These are phyloP conservation scores for Dendrobium chrysotoxum DNA, from an alignment of 106 monocot species.

Conservation along the genomic window DNA sequence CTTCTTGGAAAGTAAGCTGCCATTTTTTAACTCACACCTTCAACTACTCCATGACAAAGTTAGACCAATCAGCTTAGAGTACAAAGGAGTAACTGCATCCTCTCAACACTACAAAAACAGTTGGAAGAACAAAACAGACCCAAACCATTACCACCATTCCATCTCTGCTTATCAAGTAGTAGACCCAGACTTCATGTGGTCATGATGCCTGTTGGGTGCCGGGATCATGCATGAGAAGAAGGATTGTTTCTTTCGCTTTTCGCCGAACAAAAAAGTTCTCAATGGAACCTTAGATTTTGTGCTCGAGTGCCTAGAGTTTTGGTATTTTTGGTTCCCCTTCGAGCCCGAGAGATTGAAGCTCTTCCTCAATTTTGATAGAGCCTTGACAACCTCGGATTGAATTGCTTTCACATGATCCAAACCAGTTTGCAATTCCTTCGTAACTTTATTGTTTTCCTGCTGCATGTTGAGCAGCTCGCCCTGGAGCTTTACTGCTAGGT, in stretches of 20 bases:
- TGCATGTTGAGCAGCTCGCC: constrained; percentile 42
- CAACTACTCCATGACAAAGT: neutral
- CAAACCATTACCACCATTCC: neutral
- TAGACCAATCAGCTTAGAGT: neutral
- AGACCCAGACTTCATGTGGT: neutral
- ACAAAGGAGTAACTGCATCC: too few species aligned
- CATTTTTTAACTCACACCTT: neutral
- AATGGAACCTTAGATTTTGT: constrained; percentile 47
- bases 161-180: neutral
- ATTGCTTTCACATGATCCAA: constrained; percentile 58
- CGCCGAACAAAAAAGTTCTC: constrained; percentile 1
- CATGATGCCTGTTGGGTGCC: neutral
- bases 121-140: neutral
- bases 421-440: constrained; percentile 64
- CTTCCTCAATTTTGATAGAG: constrained; percentile 39
- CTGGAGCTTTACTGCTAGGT: constrained; percentile 35
- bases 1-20: neutral
- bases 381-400: constrained; percentile 45
- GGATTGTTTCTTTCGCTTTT: constrained; percentile 1
- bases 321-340: neutral
- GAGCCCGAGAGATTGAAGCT: constrained; percentile 17
- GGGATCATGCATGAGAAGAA: constrained; percentile 1
- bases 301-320: constrained; percentile 19
- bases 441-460: constrained; percentile 73
- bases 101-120: neutral